These are phyloP conservation scores for Bruguiera hainesii DNA, from an alignment of 441 rosid genomes.

Conservation along the genomic window DNA sequence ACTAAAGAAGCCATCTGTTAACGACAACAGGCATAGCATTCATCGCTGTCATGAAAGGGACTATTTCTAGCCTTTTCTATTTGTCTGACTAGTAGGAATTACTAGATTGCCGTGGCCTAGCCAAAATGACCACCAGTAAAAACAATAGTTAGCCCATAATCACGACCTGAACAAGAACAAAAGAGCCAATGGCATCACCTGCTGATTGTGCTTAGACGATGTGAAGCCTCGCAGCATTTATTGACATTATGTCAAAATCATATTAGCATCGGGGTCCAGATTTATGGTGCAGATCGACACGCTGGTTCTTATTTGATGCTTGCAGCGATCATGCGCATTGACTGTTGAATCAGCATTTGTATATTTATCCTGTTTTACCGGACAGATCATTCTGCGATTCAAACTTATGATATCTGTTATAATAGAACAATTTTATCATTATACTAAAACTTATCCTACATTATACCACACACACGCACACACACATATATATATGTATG, in stretches of 20 bases:
- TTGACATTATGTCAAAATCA: neutral
- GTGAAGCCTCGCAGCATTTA: neutral
- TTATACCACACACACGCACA: no score
- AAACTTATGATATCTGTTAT: no score
- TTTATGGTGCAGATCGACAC: neutral
- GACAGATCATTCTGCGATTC: no score
- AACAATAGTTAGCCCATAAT: neutral
- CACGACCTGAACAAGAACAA: neutral
- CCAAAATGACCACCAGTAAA: neutral
- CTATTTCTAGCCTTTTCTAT: conserved; percentile 14
- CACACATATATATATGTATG: no score
- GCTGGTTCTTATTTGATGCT: neutral
- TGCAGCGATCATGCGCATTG: no score
- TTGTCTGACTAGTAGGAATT: neutral
- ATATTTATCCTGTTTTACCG: no score
- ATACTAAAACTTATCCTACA: no score
- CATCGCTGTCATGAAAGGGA: conserved; percentile 25
- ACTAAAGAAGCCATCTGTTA: neutral
- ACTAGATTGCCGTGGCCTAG: neutral
- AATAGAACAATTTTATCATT: no score
- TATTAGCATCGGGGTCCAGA: neutral
- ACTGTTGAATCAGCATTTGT: no score
- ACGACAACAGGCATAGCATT: conserved; percentile 13
- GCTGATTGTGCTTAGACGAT: neutral
- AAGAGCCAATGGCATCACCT: neutral